phyloP scores from a whole-genome alignment of 2,329 filamentous ascomycete genomes.

The Nothomitra cinnamomea region DNA sequence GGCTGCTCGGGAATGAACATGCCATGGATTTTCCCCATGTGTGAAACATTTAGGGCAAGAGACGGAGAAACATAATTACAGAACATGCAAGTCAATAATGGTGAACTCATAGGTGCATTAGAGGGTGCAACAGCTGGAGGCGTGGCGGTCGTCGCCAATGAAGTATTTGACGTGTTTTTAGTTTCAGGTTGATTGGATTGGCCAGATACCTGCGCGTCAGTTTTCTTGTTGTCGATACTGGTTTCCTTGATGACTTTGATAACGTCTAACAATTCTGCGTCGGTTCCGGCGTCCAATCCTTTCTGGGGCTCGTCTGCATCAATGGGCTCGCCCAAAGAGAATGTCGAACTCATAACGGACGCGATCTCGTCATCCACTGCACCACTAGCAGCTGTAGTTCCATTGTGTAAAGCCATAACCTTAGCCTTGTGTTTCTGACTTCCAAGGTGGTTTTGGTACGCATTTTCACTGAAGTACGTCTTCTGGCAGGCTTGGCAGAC shows the following conservation, averaged over 20 bases:
- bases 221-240: slow-evolving; percentile 27
- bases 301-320: slow-evolving; percentile 27
- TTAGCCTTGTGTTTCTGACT: slow-evolving; percentile 78
- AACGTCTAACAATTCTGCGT: slow-evolving; percentile 61
- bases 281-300: slow-evolving; percentile 46
- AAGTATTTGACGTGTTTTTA: slow-evolving; percentile 15
- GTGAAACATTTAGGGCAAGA: slow-evolving; percentile 56
- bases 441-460: slow-evolving; percentile 78
- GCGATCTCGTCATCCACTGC: slow-evolving; percentile 48
- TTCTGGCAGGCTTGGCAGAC: slow-evolving; percentile 69
- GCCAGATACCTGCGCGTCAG: slow-evolving; percentile 24
- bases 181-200: slow-evolving; percentile 14
- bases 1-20: slow-evolving; percentile 88
- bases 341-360: slow-evolving; percentile 78
- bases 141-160: slow-evolving; percentile 19
- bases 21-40: slow-evolving; percentile 87
- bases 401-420: slow-evolving; percentile 33
- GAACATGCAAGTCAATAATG: slow-evolving; percentile 57
- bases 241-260: slow-evolving; percentile 61
- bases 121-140: slow-evolving; percentile 14
- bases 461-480: slow-evolving; percentile 92
- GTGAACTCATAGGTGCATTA: slow-evolving; percentile 28
- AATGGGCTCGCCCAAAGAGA: slow-evolving; percentile 73
- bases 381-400: slow-evolving; percentile 21
- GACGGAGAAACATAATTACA: slow-evolving; percentile 75